A percentile compares a stretch with the other conserved stretches of the same genome.
phyloP scores from a whole-genome alignment of 1,139 yeast species.

The Kodamaea plutei region DNA sequence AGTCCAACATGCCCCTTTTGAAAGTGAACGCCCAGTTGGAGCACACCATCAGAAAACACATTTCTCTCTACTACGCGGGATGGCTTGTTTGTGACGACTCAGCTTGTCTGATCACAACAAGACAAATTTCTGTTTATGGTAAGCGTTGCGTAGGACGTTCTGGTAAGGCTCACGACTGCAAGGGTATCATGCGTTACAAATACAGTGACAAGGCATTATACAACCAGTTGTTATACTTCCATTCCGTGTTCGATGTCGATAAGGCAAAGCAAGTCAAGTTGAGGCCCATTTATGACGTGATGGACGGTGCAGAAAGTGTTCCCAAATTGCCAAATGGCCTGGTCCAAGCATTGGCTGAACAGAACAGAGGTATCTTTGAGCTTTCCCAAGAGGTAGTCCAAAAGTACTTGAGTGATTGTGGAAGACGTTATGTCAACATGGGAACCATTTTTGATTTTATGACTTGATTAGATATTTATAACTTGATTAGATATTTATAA shows the following conservation, averaged over 20 bases:
- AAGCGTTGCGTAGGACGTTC: slow-evolving; percentile 70
- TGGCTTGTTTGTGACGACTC: slow-evolving; percentile 83
- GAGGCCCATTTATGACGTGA: slow-evolving; percentile 42
- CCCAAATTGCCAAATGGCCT: slow-evolving; percentile 51
- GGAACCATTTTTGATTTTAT: slow-evolving; percentile 68
- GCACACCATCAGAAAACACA: slow-evolving; percentile 59
- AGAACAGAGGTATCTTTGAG: slow-evolving; percentile 64
- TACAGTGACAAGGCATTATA: slow-evolving; percentile 80
- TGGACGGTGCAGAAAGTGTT: slow-evolving; percentile 23
- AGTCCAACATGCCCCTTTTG: slow-evolving; percentile 45
- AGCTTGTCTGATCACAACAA: slow-evolving; percentile 75
- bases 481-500: too few species aligned
- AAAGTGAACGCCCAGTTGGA: slow-evolving; percentile 73
- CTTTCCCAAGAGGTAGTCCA: slow-evolving; percentile 58
- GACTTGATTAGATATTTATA: slow-evolving; percentile 20
- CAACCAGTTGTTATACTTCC: slow-evolving; percentile 79
- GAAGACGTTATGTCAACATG: slow-evolving; percentile 89
- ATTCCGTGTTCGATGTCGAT: slow-evolving; percentile 76
- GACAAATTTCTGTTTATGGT: slow-evolving; percentile 89
- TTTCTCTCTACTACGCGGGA: slow-evolving; percentile 77
- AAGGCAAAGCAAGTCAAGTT: slow-evolving; percentile 59
- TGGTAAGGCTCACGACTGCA: slow-evolving; percentile 66
- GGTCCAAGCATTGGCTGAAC: slow-evolving; percentile 72
- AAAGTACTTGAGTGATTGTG: slow-evolving; percentile 77
- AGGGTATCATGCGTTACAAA: slow-evolving; percentile 77